Evolutionary conservation across 2,329 filamentous ascomycete genomes (phyloP).

Genomic region (Alternaria arborescens): DNA sequence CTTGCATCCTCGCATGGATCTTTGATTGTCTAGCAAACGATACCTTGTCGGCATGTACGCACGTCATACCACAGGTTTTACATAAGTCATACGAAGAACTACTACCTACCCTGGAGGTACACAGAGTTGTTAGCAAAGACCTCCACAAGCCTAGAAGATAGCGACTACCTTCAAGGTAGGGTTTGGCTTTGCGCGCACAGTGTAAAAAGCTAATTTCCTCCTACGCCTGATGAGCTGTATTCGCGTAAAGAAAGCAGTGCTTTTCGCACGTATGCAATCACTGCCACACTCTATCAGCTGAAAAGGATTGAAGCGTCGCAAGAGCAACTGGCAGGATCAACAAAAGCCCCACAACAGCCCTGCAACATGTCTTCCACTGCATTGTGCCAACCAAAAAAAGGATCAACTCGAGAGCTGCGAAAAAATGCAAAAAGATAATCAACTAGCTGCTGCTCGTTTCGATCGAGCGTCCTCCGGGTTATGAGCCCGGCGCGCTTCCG

Average conservation of each 20-base stretch:
- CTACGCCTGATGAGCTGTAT: background rate
- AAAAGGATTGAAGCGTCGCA: background rate
- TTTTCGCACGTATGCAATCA: background rate
- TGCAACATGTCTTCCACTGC: background rate
- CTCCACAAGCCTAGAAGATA: background rate
- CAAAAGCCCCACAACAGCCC: background rate
- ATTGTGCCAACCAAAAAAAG: background rate
- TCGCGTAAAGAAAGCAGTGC: background rate
- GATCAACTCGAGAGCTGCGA: background rate
- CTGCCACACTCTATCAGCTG: background rate
- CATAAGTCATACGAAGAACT: no score
- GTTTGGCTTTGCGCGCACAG: background rate
- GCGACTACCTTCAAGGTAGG: background rate
- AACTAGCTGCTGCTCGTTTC: slow-evolving; percentile 36
- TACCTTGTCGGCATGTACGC: no score
- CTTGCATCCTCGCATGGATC: no score
- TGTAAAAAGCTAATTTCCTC: background rate
- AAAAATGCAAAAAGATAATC: background rate
- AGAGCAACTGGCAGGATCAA: background rate
- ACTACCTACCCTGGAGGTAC: background rate
- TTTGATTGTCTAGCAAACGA: no score
- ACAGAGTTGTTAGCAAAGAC: background rate
- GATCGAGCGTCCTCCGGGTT: slow-evolving; percentile 46
- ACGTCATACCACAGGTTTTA: no score
- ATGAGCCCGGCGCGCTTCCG: slow-evolving; percentile 50